Conservation (phyloP, 1,139 yeast species). For the Zhuliangozyma blackwelliae region DNA sequence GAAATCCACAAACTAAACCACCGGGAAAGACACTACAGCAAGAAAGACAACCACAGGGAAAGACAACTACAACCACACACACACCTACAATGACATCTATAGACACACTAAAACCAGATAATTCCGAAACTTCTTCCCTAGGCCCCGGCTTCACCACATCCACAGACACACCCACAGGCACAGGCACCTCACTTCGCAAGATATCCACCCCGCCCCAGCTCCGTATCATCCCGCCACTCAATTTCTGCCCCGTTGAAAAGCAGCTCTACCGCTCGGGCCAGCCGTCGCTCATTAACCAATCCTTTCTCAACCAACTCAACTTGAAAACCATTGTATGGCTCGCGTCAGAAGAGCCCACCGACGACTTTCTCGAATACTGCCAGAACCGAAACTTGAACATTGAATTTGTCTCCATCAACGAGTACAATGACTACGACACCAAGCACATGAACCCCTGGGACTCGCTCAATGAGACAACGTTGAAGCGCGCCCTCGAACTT, state of each 20-base stretch:
- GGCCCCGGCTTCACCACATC: too few species aligned
- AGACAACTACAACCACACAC: slow-evolving; percentile 1
- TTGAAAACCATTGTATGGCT: slow-evolving; percentile 86
- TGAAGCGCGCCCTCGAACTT: slow-evolving; percentile 71
- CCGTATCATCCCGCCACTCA: slow-evolving; percentile 85
- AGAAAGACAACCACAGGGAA: slow-evolving; percentile 1
- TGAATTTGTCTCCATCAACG: slow-evolving; percentile 66
- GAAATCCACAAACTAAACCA: neutral
- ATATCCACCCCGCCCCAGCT: slow-evolving; percentile 47
- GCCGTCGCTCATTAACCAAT: slow-evolving; percentile 92
- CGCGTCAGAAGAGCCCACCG: slow-evolving; percentile 93
- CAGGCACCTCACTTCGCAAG: slow-evolving; percentile 10
- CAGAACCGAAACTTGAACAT: slow-evolving; percentile 63
- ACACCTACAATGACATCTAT: too few species aligned
- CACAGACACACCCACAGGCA: too few species aligned
- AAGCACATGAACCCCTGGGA: slow-evolving; percentile 75
- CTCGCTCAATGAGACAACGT: slow-evolving; percentile 82
- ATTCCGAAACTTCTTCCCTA: too few species aligned
- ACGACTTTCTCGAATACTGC: slow-evolving; percentile 78
- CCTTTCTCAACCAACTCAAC: slow-evolving; percentile 70
- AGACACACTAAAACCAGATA: too few species aligned
- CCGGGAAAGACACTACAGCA: slow-evolving; percentile 2
- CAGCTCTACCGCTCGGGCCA: slow-evolving; percentile 87
- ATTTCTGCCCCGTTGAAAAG: slow-evolving; percentile 91
- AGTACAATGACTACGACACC: slow-evolving; percentile 34